Evolutionary conservation across 2,329 filamentous ascomycete genomes (phyloP), one percentile per base, ranked within the genome.

Genomic region (Fusarium poae): DNA sequence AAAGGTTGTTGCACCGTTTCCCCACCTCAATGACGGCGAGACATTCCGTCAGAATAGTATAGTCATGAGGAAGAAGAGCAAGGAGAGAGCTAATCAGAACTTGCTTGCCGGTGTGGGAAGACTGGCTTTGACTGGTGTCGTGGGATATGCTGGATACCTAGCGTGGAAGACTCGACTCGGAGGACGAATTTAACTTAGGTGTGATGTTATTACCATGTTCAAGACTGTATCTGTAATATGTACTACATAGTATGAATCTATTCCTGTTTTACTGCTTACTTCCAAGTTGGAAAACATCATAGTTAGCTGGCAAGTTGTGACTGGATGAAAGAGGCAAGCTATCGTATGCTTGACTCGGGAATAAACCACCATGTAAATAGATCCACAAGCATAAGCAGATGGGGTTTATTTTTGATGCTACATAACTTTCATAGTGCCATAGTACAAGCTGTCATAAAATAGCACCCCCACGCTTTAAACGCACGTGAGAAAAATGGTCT

Each of bases 1-100:
- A 58, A 66, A 68, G 68, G 76, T 76, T 0, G 74, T 76, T 29
- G 75, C 74, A 15, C 77, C 77, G 2, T 79, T 79, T 18, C 78
- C 78, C 3, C 75, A 66, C 15, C 67, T 76, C 43, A 78, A 79
- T 34, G 77, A 79, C 35, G 71, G 75, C 2, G 72, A 67, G 27
- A 51, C 62, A 18, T 78, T 79, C 39, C 43, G 48, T 4, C 53
- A 25, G 21, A 51, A 72, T 10, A 51, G 57, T n/a, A 43, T 23
- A 29, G 32, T 59, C 18, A 62, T 65, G 37, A 32, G 53, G 35
- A 39, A 30, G 13, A 62, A 37, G 54, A 69, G 70, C 13, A 52
- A 52, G n/a, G 39, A 43, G 51, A 70, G 74, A 27, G 77, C 76
- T 4, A 72, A 72, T 23, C 30, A 59, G 16, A 77, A 75, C 16